These are phyloP conservation scores for Suillus luteus DNA, from an alignment of 768 basidiomycete genomes.

Conservation along the genomic window DNA sequence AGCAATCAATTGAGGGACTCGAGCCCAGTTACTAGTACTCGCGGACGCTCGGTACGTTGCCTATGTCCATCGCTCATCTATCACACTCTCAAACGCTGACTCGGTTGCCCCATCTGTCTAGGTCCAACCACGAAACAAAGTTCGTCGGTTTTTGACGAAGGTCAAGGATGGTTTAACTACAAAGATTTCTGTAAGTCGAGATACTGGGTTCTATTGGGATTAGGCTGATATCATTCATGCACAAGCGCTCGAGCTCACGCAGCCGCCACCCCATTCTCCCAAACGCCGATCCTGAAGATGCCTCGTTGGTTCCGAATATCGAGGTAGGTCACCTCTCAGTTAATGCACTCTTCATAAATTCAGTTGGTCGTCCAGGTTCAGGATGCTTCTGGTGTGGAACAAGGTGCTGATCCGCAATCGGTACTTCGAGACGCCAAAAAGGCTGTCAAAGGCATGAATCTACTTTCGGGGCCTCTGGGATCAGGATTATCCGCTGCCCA, in stretches of 20 bases:
- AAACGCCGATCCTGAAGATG: too few species aligned
- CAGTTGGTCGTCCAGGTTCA: not conserved
- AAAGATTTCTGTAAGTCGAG: not conserved
- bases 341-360: not conserved
- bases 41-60: not conserved
- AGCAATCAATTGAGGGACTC: not conserved
- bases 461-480: not conserved
- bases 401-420: not conserved
- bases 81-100: not conserved
- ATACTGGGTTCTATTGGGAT: not conserved
- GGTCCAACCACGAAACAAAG: not conserved
- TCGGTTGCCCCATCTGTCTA: not conserved
- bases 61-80: not conserved
- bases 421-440: not conserved
- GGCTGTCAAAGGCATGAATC: not conserved
- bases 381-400: not conserved
- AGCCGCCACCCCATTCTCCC: not conserved
- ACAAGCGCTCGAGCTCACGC: not conserved
- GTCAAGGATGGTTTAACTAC: not conserved
- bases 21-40: not conserved
- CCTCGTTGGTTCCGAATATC: not conserved
- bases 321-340: not conserved
- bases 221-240: not conserved
- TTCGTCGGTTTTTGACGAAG: not conserved
- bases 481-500: not conserved